Evolutionary conservation across 192 early-diverging fungal genomes (phyloP).

Genomic region (Podila minutissima): DNA sequence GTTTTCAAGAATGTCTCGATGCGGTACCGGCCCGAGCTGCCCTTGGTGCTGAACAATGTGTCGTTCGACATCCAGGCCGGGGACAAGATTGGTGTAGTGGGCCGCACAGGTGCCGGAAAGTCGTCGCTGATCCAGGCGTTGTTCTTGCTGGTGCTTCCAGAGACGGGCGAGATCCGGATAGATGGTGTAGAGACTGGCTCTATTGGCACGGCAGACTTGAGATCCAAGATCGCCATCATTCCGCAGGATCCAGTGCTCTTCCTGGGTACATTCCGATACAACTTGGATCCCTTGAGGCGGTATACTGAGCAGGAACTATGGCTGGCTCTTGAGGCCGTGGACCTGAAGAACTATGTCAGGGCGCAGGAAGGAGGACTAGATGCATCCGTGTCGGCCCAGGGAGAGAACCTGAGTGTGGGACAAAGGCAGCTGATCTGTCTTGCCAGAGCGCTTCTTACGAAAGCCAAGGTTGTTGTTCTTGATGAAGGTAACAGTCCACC

Average conservation of each 20-base stretch:
- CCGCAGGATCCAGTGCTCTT: constrained; percentile 73
- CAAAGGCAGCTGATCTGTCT: constrained; percentile 79
- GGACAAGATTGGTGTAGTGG: constrained; percentile 90
- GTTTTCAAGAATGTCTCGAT: constrained; percentile 72
- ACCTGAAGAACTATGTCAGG: constrained; percentile 51
- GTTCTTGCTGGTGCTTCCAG: constrained; percentile 75
- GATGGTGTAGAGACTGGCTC: constrained; percentile 78
- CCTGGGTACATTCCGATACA: constrained; percentile 60
- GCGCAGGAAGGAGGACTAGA: constrained; percentile 64
- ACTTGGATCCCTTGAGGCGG: constrained; percentile 61
- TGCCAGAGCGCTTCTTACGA: constrained; percentile 70
- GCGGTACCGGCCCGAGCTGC: constrained; percentile 71
- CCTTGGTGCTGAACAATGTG: constrained; percentile 78
- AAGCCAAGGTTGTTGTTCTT: constrained; percentile 78
- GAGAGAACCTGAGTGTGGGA: constrained; percentile 78
- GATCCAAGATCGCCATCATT: constrained; percentile 83
- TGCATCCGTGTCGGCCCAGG: constrained; percentile 64
- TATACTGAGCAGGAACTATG: constrained; percentile 69
- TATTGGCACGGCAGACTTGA: constrained; percentile 77
- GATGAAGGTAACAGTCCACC: constrained; percentile 69
- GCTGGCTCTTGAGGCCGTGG: constrained; percentile 64
- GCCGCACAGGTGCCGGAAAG: constrained; percentile 87
- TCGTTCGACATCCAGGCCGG: constrained; percentile 66
- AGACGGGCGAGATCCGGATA: constrained; percentile 69
- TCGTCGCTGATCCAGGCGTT: constrained; percentile 81